phyloP scores from a whole-genome alignment of 495 filamentous ascomycete genomes.

The Xylaria longipes region DNA sequence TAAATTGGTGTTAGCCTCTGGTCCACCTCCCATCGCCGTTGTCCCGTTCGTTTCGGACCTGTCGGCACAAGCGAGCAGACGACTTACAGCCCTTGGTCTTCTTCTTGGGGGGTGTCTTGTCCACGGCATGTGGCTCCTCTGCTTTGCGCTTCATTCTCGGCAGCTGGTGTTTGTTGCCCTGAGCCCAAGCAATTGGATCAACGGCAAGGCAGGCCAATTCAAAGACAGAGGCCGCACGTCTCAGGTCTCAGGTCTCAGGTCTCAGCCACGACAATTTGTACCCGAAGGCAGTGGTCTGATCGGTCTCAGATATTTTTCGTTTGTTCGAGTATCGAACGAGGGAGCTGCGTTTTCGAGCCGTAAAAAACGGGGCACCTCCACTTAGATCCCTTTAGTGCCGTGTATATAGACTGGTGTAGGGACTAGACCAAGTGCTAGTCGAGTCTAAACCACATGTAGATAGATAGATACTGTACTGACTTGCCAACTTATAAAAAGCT shows the following conservation, averaged over 20 bases:
- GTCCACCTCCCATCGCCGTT: not conserved
- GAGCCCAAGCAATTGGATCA: constrained; percentile 1
- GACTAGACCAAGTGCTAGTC: not conserved
- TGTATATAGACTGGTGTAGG: not conserved
- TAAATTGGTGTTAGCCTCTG: constrained; percentile 27
- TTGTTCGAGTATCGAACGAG: constrained; percentile 20
- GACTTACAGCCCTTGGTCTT: constrained; percentile 52
- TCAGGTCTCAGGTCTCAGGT: not conserved
- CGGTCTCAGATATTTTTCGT: constrained; percentile 3
- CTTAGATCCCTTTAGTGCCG: constrained; percentile 11
- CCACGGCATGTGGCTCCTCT: constrained; percentile 36
- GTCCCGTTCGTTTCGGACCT: not conserved
- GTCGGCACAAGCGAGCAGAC: not conserved
- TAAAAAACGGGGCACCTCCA: constrained; percentile 22
- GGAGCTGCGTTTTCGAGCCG: constrained; percentile 13
- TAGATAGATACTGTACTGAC: not conserved
- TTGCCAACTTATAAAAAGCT: not conserved
- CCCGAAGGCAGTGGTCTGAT: constrained; percentile 18
- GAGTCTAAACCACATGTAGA: not conserved
- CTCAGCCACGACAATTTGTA: not conserved
- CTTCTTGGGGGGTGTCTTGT: constrained; percentile 50
- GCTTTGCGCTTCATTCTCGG: constrained; percentile 58
- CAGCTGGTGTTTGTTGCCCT: not conserved
- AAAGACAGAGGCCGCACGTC: not conserved
- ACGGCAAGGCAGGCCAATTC: not conserved